Percentiles rank a stretch among this genome's conserved stretches.
These are phyloP conservation scores for Polytolypa hystricis DNA, from an alignment of 2,329 filamentous ascomycete genomes.

Conservation along the genomic window DNA sequence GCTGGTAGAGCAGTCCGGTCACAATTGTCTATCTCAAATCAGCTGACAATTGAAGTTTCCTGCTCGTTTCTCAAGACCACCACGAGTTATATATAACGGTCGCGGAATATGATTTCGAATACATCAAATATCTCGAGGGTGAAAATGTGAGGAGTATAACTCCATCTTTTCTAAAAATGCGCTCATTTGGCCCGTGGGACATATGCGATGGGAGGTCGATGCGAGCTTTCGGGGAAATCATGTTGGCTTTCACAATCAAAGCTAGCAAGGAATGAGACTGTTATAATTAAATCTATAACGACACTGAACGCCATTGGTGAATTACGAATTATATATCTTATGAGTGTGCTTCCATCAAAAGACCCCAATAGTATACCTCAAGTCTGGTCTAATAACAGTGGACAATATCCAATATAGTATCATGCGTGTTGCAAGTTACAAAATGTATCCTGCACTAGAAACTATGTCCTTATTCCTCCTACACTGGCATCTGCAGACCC, in stretches of 20 bases:
- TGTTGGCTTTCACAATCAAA: background rate
- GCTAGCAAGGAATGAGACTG: too few relatives aligned
- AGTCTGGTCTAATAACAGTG: too few relatives aligned
- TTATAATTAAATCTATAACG: too few relatives aligned
- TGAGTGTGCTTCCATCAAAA: too few relatives aligned
- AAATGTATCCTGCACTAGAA: too few relatives aligned
- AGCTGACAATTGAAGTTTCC: conserved; percentile 3
- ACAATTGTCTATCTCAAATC: background rate
- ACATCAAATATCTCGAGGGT: conserved; percentile 6
- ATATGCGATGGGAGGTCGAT: background rate
- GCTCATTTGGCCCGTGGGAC: background rate
- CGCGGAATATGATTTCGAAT: conserved; percentile 7
- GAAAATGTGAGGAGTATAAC: background rate
- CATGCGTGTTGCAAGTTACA: too few relatives aligned
- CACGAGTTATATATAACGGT: conserved; percentile 9
- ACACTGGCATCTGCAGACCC: too few relatives aligned
- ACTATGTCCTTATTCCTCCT: too few relatives aligned
- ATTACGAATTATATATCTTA: too few relatives aligned
- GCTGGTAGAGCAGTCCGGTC: background rate
- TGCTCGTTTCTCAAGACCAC: conserved; percentile 9
- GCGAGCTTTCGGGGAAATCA: background rate
- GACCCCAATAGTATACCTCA: too few relatives aligned
- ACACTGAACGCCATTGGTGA: too few relatives aligned
- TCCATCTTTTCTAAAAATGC: background rate
- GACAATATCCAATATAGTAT: too few relatives aligned